phyloP scores from a whole-genome alignment of 306 rosid genomes.

The Quercus suber region DNA sequence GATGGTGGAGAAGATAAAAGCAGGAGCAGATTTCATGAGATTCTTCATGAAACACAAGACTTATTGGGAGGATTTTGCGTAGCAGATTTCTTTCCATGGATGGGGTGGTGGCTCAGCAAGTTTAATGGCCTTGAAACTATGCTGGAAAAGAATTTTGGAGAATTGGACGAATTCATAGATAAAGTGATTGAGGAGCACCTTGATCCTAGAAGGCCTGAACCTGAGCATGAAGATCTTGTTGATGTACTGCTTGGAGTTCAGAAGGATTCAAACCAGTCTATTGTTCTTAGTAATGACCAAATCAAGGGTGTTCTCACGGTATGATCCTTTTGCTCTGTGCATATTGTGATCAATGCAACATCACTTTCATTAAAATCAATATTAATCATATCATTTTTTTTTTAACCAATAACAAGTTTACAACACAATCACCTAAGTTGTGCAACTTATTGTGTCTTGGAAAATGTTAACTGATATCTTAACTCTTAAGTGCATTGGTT shows the following conservation, averaged over 20 bases:
- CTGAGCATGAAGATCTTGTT: slow-evolving; percentile 37
- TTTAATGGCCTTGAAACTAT: slow-evolving; percentile 30
- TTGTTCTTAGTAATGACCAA: slow-evolving; percentile 16
- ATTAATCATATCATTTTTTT: no score
- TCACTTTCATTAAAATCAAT: no score
- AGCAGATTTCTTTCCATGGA: slow-evolving; percentile 19
- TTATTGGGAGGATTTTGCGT: slow-evolving; percentile 18
- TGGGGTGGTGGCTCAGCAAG: slow-evolving; percentile 26
- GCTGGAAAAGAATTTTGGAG: slow-evolving; percentile 25
- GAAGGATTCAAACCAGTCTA: slow-evolving; percentile 30
- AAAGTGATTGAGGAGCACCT: slow-evolving; percentile 40
- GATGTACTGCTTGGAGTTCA: slow-evolving; percentile 35
- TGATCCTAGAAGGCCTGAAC: not conserved
- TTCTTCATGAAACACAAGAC: slow-evolving; percentile 12
- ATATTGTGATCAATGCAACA: no score
- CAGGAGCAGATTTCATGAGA: not conserved
- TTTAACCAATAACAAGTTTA: no score
- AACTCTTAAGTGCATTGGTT: no score
- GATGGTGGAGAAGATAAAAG: not conserved
- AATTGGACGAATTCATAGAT: slow-evolving; percentile 33
- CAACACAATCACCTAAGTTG: no score
- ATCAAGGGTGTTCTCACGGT: slow-evolving; percentile 33
- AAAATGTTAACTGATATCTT: no score
- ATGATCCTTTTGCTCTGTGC: not conserved
- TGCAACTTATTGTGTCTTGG: no score